These are phyloP conservation scores for Sonneratia alba DNA, from an alignment of 345 rosid genomes.

Conservation along the genomic window DNA sequence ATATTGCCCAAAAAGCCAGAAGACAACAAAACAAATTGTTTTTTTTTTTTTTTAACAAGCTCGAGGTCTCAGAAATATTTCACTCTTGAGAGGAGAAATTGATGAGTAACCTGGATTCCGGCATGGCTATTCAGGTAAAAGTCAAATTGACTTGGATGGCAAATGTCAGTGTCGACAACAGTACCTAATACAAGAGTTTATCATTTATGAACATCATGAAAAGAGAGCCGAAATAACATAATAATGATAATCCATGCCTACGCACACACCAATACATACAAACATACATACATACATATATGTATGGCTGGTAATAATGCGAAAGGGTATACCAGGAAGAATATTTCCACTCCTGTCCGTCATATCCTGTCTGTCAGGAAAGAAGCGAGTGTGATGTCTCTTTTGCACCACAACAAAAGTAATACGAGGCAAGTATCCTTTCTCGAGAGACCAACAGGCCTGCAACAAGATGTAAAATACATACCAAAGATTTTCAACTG, in stretches of 20 bases:
- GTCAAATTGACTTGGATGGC: constrained; percentile 64
- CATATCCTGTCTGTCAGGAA: constrained; percentile 27
- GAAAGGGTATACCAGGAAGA: constrained; percentile 40
- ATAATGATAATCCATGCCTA: too few species aligned
- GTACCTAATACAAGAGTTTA: constrained; percentile 39
- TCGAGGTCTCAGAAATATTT: background rate
- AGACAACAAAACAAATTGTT: too few species aligned
- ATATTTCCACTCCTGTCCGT: constrained; percentile 67
- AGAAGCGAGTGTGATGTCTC: constrained; percentile 73
- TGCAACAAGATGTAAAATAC: constrained; percentile 8
- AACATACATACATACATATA: too few species aligned
- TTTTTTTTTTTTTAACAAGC: background rate
- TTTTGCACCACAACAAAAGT: constrained; percentile 78
- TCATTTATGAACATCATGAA: too few species aligned
- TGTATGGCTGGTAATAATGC: background rate
- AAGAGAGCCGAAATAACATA: too few species aligned
- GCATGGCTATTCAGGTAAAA: constrained; percentile 83
- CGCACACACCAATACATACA: too few species aligned
- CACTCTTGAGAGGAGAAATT: background rate
- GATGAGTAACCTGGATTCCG: constrained; percentile 50
- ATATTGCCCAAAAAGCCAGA: too few species aligned
- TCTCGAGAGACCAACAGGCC: constrained; percentile 60
- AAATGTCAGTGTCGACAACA: constrained; percentile 62
- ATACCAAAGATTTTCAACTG: background rate
- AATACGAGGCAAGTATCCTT: constrained; percentile 38